phyloP scores from a whole-genome alignment of 805 yeast species.

The Hyphopichia homilentoma region DNA sequence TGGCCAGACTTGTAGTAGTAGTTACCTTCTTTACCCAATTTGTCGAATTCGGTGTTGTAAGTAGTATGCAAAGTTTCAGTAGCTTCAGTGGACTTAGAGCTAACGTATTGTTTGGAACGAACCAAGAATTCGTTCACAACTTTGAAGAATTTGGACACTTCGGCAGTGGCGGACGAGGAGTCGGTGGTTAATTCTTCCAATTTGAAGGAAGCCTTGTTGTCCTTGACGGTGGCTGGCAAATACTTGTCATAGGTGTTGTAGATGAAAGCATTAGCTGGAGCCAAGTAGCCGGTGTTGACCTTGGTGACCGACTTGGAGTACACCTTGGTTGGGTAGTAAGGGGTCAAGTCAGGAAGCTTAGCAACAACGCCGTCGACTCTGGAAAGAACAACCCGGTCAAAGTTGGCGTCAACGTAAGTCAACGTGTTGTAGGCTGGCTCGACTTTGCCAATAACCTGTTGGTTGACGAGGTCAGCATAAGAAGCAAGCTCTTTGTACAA shows the following conservation, averaged over 20 bases:
- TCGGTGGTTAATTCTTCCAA: constrained; percentile 11
- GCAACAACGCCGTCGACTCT: constrained; percentile 16
- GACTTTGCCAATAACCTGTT: constrained; percentile 17
- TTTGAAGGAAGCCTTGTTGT: constrained; percentile 25
- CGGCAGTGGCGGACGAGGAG: constrained; percentile 5
- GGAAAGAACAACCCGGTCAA: constrained; percentile 20
- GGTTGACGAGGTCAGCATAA: constrained; percentile 17
- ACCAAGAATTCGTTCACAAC: constrained; percentile 16
- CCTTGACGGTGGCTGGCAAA: constrained; percentile 22
- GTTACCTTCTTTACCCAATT: constrained; percentile 15
- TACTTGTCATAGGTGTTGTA: constrained; percentile 16
- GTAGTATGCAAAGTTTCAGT: constrained; percentile 28
- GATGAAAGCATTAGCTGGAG: constrained; percentile 11
- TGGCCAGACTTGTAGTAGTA: constrained; percentile 28
- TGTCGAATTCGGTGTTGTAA: constrained; percentile 31
- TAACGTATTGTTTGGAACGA: constrained; percentile 19
- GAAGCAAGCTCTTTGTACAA: constrained; percentile 21
- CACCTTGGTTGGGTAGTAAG: constrained; percentile 8
- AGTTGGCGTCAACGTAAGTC: constrained; percentile 17
- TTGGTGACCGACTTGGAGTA: constrained; percentile 7
- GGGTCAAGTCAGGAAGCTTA: constrained; percentile 8
- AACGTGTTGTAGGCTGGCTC: constrained; percentile 14
- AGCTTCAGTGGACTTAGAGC: constrained; percentile 24
- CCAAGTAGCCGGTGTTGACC: constrained; percentile 6
- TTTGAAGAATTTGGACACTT: constrained; percentile 14